Evolutionary conservation across 2,329 filamentous ascomycete species (phyloP), one percentile per base, ranked within the genome.

Genomic region (Neopestalotiopsis sp.): DNA sequence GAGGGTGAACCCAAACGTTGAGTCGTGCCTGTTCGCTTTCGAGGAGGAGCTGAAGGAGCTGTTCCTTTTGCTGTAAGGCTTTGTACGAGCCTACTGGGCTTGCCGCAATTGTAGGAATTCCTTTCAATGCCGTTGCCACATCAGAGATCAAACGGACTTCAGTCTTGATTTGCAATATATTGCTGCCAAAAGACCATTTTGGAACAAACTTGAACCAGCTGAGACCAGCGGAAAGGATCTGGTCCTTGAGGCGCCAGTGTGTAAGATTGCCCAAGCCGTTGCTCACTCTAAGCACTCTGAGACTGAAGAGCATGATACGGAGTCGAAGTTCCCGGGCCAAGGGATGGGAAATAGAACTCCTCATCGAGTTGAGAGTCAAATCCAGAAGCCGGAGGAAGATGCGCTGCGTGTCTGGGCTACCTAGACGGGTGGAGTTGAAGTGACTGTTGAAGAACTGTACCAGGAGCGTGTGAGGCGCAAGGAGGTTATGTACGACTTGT

Each of bases 121-220:
- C 85, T 71, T 90, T 89, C 70, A 99, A 81, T 14, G 90, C 88
- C 12, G 82, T 79, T 63, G 91, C 84, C 45, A 98, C 90, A 77
- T 98, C 94, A 6, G 87, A 86, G 52, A 98, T 87, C 20, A 97
- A 84, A 72, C 92, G 92, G 42, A 94, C 89, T 81, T 99, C 96
- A 0, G 97, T 95, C 83, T 97, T 98, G 65, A 98, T 85, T 78
- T 99, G 96, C 17, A 99, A 83, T 63, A 93, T 89, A 77, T 98
- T 99, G 75, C 95, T 96, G 68, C 96, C 96, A 80, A 96, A 98
- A 0, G 96, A 97, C 95, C 96, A 99, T 73, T 90, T 89, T 14
- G 95, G 94, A 5, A 93, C 84, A 72, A 91, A 89, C 52, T 86
- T 89, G 80, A 99, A 99, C 97, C 97, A 99, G 70, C 88, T 90